Conservation (phyloP, 2,329 filamentous ascomycete genomes). For the Mycosphaerella sp. region DNA sequence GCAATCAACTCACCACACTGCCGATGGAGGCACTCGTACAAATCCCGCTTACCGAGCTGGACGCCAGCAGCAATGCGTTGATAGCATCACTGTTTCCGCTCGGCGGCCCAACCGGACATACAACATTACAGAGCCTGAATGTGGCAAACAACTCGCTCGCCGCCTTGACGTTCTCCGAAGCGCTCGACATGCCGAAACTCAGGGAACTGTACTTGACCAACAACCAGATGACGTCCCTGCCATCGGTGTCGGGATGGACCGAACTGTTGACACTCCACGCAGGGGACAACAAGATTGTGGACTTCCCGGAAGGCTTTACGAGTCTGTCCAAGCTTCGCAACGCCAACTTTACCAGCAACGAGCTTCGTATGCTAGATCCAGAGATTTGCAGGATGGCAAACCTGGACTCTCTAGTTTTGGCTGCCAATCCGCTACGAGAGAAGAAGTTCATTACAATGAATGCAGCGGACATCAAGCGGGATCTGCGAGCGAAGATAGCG, state of each 20-base stretch:
- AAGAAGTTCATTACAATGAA: slow-evolving; percentile 77
- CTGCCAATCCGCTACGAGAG: slow-evolving; percentile 85
- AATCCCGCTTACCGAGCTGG: slow-evolving; percentile 66
- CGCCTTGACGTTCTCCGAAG: slow-evolving; percentile 43
- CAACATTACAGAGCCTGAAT: slow-evolving; percentile 67
- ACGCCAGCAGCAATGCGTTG: slow-evolving; percentile 71
- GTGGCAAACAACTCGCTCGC: slow-evolving; percentile 69
- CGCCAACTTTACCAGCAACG: slow-evolving; percentile 79
- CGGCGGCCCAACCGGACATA: slow-evolving; percentile 42
- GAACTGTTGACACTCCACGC: slow-evolving; percentile 66
- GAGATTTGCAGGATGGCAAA: slow-evolving; percentile 73
- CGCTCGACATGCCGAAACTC: slow-evolving; percentile 62
- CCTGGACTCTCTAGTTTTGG: slow-evolving; percentile 67
- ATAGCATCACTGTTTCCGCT: slow-evolving; percentile 64
- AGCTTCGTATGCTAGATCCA: slow-evolving; percentile 68
- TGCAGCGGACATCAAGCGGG: slow-evolving; percentile 73
- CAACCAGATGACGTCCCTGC: slow-evolving; percentile 70
- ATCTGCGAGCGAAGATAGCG: slow-evolving; percentile 61
- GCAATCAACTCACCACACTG: slow-evolving; percentile 68
- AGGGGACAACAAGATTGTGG: slow-evolving; percentile 73
- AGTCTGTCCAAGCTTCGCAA: slow-evolving; percentile 62
- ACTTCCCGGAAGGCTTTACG: slow-evolving; percentile 70
- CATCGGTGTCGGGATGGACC: slow-evolving; percentile 67
- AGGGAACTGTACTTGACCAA: slow-evolving; percentile 70
- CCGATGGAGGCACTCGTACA: slow-evolving; percentile 63